Base-by-base conservation (phyloP, 352 stramenopile genomes). In the Globisporangium cystogenes region DNA sequence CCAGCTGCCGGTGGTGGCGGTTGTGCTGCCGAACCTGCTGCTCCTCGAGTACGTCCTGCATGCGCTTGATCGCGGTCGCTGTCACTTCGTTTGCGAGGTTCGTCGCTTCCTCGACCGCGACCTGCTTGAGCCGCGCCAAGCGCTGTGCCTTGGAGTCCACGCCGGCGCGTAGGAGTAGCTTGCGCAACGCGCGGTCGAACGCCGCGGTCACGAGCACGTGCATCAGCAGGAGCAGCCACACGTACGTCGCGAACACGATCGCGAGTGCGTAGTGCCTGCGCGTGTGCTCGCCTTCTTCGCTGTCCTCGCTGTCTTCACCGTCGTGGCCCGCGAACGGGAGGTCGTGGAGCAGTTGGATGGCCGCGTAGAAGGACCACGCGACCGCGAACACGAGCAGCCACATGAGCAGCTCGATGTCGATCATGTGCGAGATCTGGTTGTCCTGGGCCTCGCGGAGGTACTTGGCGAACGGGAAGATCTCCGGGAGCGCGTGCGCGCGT, bases 351-450 rank as follows among this genome's bases (percentile, higher is more conserved):
- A 21, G 12, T 7, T 64, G 45, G 8, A 64, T 49, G 0, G 61
- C 65, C 40, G 55, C 55, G 20, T 76, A 67, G 49, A 84, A 57
- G 0, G 26, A 52, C 70, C 74, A 87, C 0, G 71, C 70, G 10
- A 83, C 61, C 20, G 55, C 33, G 0, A 87, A 62, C 8, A 87
- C 54, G 6, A 86, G 26, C 0, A 86, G n/a, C 76, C 74, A 91
- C 64, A 72, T 86, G 7, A 71, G 71, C 15, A 85, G 64, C 29
- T 88, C 60, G 7, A 91, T 72, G 36, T 91, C 78, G 43, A 91
- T 87, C 68, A 91, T 80, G 57, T 91, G 67, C 12, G 70, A 79
- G 54, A 91, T 87, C 53, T 91, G 80, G 53, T 81, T 85, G n/a
- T 85, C 77, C 56, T 89, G 80, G 0, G 74, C 77, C 10, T 83